Percentiles rank a stretch among this genome's conserved stretches.
phyloP scores from a whole-genome alignment of 306 rosid genomes.

The Lotus japonicus region DNA sequence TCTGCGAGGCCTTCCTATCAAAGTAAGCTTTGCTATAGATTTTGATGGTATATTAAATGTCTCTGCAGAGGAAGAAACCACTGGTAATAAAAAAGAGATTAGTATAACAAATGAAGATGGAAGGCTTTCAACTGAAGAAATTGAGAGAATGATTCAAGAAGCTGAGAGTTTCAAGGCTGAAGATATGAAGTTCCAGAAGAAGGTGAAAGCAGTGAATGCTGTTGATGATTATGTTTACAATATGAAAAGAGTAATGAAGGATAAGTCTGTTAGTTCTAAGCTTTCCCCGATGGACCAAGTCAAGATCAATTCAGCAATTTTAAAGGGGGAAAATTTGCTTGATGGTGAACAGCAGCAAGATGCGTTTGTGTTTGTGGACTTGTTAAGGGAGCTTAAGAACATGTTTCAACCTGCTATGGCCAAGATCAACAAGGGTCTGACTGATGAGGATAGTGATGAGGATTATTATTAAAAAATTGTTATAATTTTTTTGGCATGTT shows the following conservation, averaged over 20 bases:
- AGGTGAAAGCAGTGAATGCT: slow-evolving; percentile 17
- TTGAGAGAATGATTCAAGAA: slow-evolving; percentile 34
- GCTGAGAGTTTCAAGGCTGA: slow-evolving; percentile 37
- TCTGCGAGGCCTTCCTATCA: slow-evolving; percentile 27
- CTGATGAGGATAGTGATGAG: no score
- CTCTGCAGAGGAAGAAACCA: slow-evolving; percentile 32
- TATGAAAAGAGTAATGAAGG: slow-evolving; percentile 25
- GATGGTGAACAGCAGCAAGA: slow-evolving; percentile 20
- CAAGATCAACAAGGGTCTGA: no score
- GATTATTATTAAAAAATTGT: no score
- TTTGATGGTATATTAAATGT: slow-evolving; percentile 40
- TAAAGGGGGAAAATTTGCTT: slow-evolving; percentile 19
- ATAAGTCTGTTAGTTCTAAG: slow-evolving; percentile 11
- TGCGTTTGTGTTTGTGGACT: slow-evolving; percentile 21
- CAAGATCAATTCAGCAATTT: slow-evolving; percentile 18
- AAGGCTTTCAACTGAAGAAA: slow-evolving; percentile 30
- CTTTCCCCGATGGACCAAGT: not conserved
- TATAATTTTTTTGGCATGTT: no score
- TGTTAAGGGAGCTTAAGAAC: not conserved
- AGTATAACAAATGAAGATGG: slow-evolving; percentile 35
- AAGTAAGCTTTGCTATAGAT: slow-evolving; percentile 30
- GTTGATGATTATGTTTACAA: slow-evolving; percentile 32
- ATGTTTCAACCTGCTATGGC: no score
- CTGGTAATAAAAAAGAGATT: slow-evolving; percentile 22
- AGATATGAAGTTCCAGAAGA: slow-evolving; percentile 27